phyloP scores from a whole-genome alignment of 345 rosid genomes.

The Arabidopsis arenosa region DNA sequence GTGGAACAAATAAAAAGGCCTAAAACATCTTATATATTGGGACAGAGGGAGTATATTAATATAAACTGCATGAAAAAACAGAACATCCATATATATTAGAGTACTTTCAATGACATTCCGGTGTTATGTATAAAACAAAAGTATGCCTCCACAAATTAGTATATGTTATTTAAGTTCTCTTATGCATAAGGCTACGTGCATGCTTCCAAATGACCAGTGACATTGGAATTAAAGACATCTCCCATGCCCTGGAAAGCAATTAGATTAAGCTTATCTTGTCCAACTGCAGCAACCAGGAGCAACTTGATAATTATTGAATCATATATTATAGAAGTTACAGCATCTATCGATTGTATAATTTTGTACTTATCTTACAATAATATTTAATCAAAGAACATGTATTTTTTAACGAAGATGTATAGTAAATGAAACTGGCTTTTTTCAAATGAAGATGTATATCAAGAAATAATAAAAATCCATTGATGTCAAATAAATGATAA shows the following conservation, averaged over 20 bases:
- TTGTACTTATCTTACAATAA: conserved; percentile 22
- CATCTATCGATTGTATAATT: neutral
- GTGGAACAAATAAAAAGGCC: no score
- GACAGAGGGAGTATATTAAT: no score
- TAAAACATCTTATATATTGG: no score
- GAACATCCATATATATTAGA: neutral
- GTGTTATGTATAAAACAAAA: neutral
- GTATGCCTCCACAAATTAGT: neutral
- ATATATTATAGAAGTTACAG: neutral
- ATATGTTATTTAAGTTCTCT: neutral
- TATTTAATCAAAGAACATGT: neutral
- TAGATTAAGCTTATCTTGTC: conserved; percentile 36
- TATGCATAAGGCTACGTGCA: neutral
- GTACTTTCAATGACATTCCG: neutral
- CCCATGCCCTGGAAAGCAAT: conserved; percentile 27
- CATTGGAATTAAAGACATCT: conserved; percentile 2
- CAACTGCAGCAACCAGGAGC: conserved; percentile 23
- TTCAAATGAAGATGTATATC: no score
- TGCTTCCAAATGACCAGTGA: conserved; percentile 20
- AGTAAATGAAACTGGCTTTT: neutral
- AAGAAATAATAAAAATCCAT: no score
- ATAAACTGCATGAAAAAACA: neutral
- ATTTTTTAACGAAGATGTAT: neutral
- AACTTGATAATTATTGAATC: conserved; percentile 18
- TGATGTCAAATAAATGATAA: no score